These are phyloP conservation scores for Yarrowia porcina DNA, from an alignment of 805 yeast species.

Conservation along the genomic window DNA sequence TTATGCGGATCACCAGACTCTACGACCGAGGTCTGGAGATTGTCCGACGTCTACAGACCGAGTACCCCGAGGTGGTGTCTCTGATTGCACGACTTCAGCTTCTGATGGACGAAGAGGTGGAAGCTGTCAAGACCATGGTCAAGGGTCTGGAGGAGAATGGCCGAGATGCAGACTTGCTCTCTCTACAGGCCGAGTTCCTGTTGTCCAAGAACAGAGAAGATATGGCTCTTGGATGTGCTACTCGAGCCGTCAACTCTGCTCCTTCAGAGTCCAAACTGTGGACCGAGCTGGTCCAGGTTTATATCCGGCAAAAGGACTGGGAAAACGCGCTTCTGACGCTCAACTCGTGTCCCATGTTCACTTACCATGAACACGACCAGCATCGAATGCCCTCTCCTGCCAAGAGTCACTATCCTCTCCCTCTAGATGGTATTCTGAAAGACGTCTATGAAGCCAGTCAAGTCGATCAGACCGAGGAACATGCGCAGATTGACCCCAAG, in stretches of 20 bases:
- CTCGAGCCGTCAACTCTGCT: constrained; percentile 58
- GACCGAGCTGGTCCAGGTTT: constrained; percentile 60
- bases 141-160: constrained; percentile 44
- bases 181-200: constrained; percentile 63
- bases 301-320: constrained; percentile 54
- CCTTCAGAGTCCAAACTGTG: constrained; percentile 77
- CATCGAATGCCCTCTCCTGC: constrained; percentile 46
- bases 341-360: constrained; percentile 73
- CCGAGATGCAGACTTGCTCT: constrained; percentile 55
- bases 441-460: constrained; percentile 45
- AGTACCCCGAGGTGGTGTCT: constrained; percentile 52
- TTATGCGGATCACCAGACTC: constrained; percentile 60
- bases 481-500: constrained; percentile 45
- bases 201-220: constrained; percentile 51
- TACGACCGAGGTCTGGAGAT: constrained; percentile 61
- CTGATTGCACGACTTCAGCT: constrained; percentile 46
- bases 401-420: constrained; percentile 48
- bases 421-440: constrained; percentile 52
- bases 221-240: constrained; percentile 58
- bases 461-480: constrained; percentile 32
- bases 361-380: constrained; percentile 46
- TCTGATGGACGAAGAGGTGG: constrained; percentile 45
- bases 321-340: constrained; percentile 61
- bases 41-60: constrained; percentile 49
- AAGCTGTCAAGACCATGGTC: constrained; percentile 48